Base-by-base conservation (phyloP, 2,329 filamentous ascomycete genomes). In the Botrytis sinoallii region DNA sequence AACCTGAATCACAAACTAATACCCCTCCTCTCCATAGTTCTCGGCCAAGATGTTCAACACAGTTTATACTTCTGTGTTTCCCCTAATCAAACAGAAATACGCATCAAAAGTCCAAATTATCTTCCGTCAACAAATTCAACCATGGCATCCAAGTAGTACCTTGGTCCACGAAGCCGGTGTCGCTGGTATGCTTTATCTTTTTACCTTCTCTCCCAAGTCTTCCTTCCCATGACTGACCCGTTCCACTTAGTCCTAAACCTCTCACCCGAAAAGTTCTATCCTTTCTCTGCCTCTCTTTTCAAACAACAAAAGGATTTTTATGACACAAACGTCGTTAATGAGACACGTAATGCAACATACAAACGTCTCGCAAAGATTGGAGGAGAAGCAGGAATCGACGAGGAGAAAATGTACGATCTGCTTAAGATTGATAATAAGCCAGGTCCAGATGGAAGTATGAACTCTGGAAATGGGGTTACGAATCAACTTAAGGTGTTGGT, bases 91-190 rank as follows among this genome's bases (percentile, higher is more conserved):
- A 75, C 79, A 85, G 68, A 90, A 90, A 79, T 90, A 92, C 76
- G 78, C 84, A 38, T 76, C 75, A 74, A 87, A 86, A 75, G 84
- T 97, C 4, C 87, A 92, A 78, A 86, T 97, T 78, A 88, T 98
- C 80, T 93, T 98, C 86, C 92, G 95, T 68, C 95, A 95, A 82
- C 94, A 97, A 82, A 89, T 98, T 79, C 94, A 97, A 85, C 94
- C 94, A 22, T 97, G 95, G 95, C 95, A 98, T 84, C 95, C 95
- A 2, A 94, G 92, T 32, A 94, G 90, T 59, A 94, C 92, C 10
- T 87, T 94, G 18, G 86, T 89, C 73, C 93, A 95, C 85, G 95
- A 98, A 87, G 92, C 94, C 46, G 95, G 86, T 5, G 88, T 94
- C 46, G 95, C 94, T 4, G 93, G 3, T 72, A 55, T 22, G 60